Conservation (phyloP, 2,329 filamentous ascomycete species). For the Curvularia lunata region DNA sequence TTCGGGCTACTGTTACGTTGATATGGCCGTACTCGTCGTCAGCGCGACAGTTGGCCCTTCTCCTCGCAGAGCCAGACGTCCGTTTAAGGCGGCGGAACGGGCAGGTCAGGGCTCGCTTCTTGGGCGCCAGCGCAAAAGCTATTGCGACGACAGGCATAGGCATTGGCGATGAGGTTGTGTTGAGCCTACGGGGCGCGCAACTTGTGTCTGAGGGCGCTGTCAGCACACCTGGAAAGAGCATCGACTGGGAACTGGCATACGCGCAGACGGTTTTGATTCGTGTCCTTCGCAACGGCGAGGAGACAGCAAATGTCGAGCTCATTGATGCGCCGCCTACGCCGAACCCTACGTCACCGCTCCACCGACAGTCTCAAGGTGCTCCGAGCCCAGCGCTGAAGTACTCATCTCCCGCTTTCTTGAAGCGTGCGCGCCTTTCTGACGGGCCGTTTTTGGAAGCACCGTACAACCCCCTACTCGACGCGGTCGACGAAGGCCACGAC, state of each 20-base stretch:
- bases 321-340: slow-evolving; percentile 49
- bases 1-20: slow-evolving; percentile 79
- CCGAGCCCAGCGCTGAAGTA: slow-evolving; percentile 55
- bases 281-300: slow-evolving; percentile 55
- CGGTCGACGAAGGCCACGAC: slow-evolving; percentile 62
- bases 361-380: slow-evolving; percentile 12
- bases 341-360: slow-evolving; percentile 32
- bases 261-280: slow-evolving; percentile 44
- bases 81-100: slow-evolving; percentile 77
- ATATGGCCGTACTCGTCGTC: slow-evolving; percentile 91
- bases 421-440: slow-evolving; percentile 72
- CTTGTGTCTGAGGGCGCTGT: slow-evolving; percentile 65
- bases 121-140: slow-evolving; percentile 71
- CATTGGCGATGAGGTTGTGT: slow-evolving; percentile 76
- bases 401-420: slow-evolving; percentile 78
- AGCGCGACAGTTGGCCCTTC: slow-evolving; percentile 73
- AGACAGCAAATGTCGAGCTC: slow-evolving; percentile 61
- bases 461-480: slow-evolving; percentile 71
- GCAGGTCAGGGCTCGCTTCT: slow-evolving; percentile 80
- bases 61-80: slow-evolving; percentile 85
- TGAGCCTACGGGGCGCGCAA: slow-evolving; percentile 71
- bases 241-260: slow-evolving; percentile 65
- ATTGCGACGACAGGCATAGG: slow-evolving; percentile 71
- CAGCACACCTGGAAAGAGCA: slow-evolving; percentile 63
- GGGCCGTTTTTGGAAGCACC: slow-evolving; percentile 67